These are phyloP conservation scores for Selenicereus undatus DNA, from an alignment of 148 eudicot genomes.

Conservation along the genomic window DNA sequence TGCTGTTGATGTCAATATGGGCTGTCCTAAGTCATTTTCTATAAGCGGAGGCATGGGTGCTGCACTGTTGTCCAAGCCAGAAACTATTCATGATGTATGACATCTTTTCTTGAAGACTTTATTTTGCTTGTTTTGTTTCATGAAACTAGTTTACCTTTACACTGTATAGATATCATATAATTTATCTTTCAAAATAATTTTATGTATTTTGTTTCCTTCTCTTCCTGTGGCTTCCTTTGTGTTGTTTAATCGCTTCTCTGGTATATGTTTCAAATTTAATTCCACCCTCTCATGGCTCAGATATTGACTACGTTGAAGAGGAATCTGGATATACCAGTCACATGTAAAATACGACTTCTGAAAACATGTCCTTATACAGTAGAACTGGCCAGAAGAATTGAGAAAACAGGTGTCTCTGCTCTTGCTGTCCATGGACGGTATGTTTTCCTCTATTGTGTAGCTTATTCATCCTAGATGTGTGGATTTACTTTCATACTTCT, in stretches of 20 bases:
- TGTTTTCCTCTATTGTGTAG: background rate
- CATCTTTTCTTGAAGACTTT: background rate
- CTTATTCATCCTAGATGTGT: background rate
- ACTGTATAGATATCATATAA: background rate
- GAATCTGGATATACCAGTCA: constrained; percentile 65
- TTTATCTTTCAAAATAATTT: background rate
- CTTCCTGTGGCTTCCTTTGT: background rate
- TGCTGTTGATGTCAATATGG: constrained; percentile 92
- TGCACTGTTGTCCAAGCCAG: constrained; percentile 76
- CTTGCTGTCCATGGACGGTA: constrained; percentile 94
- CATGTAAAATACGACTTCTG: constrained; percentile 81
- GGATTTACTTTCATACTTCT: background rate
- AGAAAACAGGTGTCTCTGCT: constrained; percentile 88
- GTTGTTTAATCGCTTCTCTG: background rate
- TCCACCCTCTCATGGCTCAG: constrained; percentile 31
- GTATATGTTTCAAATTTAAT: background rate
- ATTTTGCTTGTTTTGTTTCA: background rate
- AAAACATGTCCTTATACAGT: constrained; percentile 56
- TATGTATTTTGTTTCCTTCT: background rate
- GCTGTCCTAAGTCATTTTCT: constrained; percentile 89
- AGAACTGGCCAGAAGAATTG: constrained; percentile 74
- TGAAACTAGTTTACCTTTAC: constrained; percentile 4
- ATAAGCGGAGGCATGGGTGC: constrained; percentile 97
- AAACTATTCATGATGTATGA: constrained; percentile 83
- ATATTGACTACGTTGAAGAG: constrained; percentile 78